A percentile compares a stretch with the other conserved stretches of the same genome.
Evolutionary conservation across 768 basidiomycete genomes (phyloP).

Genomic region (Amanita pseudoporphyria): DNA sequence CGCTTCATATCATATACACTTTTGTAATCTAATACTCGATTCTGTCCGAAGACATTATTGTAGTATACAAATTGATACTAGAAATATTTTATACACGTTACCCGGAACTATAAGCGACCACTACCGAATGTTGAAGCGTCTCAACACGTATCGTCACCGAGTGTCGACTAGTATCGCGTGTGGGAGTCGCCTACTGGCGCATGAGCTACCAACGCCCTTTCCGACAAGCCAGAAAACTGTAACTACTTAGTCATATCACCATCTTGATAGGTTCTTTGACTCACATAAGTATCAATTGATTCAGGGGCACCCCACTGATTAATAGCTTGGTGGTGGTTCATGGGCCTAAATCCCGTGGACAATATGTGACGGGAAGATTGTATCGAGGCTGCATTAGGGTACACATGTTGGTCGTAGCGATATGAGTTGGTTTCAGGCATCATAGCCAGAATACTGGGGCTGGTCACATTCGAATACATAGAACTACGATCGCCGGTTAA

Average conservation of each 20-base stretch:
- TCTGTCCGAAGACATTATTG: conserved; percentile 4
- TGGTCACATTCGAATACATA: conserved; percentile 33
- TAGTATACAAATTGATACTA: conserved; percentile 7
- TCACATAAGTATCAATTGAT: conserved; percentile 58
- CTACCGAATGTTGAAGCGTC: neutral
- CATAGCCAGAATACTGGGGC: conserved; percentile 38
- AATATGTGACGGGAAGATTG: conserved; percentile 28
- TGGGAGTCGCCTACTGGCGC: conserved; percentile 28
- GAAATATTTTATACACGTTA: conserved; percentile 5
- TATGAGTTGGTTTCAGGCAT: conserved; percentile 52
- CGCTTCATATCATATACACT: neutral
- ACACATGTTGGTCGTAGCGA: conserved; percentile 41
- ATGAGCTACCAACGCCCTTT: conserved; percentile 28
- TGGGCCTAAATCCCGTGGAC: conserved; percentile 38
- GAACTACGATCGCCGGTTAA: conserved; percentile 29
- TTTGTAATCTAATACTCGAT: neutral
- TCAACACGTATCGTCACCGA: neutral
- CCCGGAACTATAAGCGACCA: neutral
- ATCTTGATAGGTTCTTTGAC: conserved; percentile 16
- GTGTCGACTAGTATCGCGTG: conserved; percentile 32
- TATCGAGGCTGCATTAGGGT: conserved; percentile 25
- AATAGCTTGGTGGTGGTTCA: conserved; percentile 34
- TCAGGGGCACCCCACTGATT: conserved; percentile 52
- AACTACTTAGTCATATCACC: conserved; percentile 1
- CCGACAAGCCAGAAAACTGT: conserved; percentile 23